Evolutionary conservation across 306 rosid genomes (phyloP).

Genomic region (Pueraria montana): DNA sequence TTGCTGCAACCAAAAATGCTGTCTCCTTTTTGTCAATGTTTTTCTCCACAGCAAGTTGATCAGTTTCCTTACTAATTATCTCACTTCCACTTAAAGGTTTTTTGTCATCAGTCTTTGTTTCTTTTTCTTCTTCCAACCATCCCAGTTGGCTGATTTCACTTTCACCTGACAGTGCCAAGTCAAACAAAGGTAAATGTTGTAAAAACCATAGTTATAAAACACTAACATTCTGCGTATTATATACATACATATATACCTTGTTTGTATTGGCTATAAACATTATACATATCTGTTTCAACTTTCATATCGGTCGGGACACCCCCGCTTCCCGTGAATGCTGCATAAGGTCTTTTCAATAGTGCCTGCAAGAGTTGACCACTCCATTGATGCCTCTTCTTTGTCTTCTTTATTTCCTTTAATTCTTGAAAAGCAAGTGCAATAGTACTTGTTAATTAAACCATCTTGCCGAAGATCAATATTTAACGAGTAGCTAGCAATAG

Average conservation of each 20-base stretch:
- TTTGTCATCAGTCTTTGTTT: neutral
- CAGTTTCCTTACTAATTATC: neutral
- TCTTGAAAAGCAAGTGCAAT: conserved; percentile 14
- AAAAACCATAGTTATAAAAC: too few relatives aligned
- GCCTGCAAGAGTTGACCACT: conserved; percentile 60
- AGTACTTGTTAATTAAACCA: neutral
- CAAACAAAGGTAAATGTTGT: neutral
- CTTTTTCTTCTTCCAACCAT: neutral
- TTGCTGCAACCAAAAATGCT: conserved; percentile 51
- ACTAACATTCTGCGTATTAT: neutral
- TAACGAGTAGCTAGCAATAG: neutral
- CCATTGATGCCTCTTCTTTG: conserved; percentile 56
- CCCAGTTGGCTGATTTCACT: neutral
- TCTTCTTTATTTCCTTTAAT: conserved; percentile 35
- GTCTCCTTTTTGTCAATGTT: conserved; percentile 12
- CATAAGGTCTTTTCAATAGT: conserved; percentile 38
- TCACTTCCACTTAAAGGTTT: neutral
- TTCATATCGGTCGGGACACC: conserved; percentile 24
- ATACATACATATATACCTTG: conserved; percentile 8
- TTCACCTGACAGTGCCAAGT: neutral
- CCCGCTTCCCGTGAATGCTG: conserved; percentile 43
- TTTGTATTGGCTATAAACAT: neutral
- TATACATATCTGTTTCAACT: conserved; percentile 20
- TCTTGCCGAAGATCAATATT: neutral
- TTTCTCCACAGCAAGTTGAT: neutral